Evolutionary conservation across 1,139 yeast genomes (phyloP).

Genomic region (Nadsonia starkeyi-henricii): DNA sequence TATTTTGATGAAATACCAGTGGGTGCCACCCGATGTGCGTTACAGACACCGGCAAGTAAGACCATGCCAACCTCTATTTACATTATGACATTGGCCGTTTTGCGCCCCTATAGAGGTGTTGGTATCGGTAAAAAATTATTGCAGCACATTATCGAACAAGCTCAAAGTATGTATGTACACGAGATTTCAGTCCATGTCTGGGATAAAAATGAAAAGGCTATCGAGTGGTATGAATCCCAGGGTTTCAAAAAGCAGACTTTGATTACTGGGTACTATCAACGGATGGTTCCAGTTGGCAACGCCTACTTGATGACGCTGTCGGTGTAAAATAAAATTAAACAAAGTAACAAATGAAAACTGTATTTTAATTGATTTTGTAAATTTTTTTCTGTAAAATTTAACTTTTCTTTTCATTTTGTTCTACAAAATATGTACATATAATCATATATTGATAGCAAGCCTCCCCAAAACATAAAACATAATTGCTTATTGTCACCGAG

Average conservation of each 20-base stretch:
- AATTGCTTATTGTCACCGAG: too few species aligned
- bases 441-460: too few species aligned
- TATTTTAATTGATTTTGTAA: too few species aligned
- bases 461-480: too few species aligned
- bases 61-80: slow-evolving; percentile 37
- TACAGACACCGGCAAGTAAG: slow-evolving; percentile 31
- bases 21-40: slow-evolving; percentile 40
- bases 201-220: slow-evolving; percentile 30
- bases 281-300: slow-evolving; percentile 19
- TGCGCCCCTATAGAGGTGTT: slow-evolving; percentile 41
- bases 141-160: slow-evolving; percentile 38
- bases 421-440: too few species aligned
- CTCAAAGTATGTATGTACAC: slow-evolving; percentile 39
- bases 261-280: slow-evolving; percentile 38
- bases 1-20: slow-evolving; percentile 56
- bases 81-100: slow-evolving; percentile 53
- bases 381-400: too few species aligned
- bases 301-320: slow-evolving; percentile 16
- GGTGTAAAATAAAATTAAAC: too few species aligned
- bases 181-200: slow-evolving; percentile 50
- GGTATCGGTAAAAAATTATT: slow-evolving; percentile 54
- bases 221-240: slow-evolving; percentile 41
- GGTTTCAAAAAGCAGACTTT: slow-evolving; percentile 36
- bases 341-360: too few species aligned
- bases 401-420: too few species aligned